phyloP scores from a whole-genome alignment of 2,329 filamentous ascomycete species.

The Colletotrichum costaricense region DNA sequence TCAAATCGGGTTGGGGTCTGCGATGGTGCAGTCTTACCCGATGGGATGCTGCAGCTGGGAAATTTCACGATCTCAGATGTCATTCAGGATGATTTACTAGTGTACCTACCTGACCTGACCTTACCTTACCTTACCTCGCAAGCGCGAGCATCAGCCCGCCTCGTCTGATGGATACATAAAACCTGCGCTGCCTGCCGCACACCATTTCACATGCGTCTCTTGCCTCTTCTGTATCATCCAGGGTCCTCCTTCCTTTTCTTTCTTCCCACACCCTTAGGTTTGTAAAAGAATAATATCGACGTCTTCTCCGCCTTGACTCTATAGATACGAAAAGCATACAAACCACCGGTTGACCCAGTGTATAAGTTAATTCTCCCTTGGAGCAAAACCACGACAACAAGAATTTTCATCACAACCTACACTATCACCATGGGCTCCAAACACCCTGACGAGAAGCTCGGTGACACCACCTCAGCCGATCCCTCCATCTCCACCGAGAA shows the following conservation, averaged over 20 bases:
- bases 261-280: neutral
- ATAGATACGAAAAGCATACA: too few relatives aligned
- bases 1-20: conserved; percentile 15
- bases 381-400: neutral
- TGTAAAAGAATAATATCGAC: neutral
- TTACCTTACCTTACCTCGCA: too few relatives aligned
- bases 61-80: conserved; percentile 15
- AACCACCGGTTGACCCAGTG: neutral
- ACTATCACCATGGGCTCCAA: conserved; percentile 11
- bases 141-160: neutral
- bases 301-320: neutral
- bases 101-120: too few relatives aligned
- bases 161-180: conserved; percentile 10
- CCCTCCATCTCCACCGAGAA: conserved; percentile 23
- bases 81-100: neutral
- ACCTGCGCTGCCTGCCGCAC: neutral
- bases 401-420: neutral
- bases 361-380: neutral
- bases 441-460: neutral
- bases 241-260: neutral
- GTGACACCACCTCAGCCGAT: conserved; percentile 20
- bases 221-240: neutral
- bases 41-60: conserved; percentile 5
- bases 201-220: neutral
- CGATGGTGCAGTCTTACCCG: conserved; percentile 9